Percentiles rank a stretch among this genome's conserved stretches.
These are phyloP conservation scores for Agrocybe praecox DNA, from an alignment of 768 basidiomycete genomes.

Conservation along the genomic window DNA sequence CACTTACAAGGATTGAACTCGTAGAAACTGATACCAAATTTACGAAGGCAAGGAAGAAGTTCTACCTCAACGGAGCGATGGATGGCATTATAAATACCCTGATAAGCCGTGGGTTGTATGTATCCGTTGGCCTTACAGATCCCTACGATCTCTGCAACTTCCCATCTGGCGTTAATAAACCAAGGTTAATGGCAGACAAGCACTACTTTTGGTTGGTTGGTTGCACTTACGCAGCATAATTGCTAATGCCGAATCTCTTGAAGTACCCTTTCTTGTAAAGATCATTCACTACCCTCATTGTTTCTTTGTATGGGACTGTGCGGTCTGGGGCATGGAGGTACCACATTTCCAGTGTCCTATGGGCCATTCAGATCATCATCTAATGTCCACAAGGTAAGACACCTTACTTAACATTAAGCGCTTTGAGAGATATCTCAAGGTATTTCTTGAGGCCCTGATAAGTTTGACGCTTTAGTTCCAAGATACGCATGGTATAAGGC, in stretches of 20 bases:
- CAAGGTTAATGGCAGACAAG: not conserved
- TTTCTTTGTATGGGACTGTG: slow-evolving; percentile 57
- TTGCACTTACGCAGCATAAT: slow-evolving; percentile 49
- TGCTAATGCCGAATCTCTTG: slow-evolving; percentile 66
- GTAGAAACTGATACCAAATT: slow-evolving; percentile 58
- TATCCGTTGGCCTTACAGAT: slow-evolving; percentile 59
- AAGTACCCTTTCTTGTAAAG: slow-evolving; percentile 61
- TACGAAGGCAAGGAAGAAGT: slow-evolving; percentile 58
- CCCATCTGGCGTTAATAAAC: slow-evolving; percentile 41
- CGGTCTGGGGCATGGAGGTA: slow-evolving; percentile 69
- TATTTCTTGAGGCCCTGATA: slow-evolving; percentile 45
- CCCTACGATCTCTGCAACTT: slow-evolving; percentile 63
- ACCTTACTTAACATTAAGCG: slow-evolving; percentile 46
- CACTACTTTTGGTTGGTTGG: not conserved
- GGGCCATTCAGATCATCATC: not conserved
- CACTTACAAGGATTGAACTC: slow-evolving; percentile 56
- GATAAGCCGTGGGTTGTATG: slow-evolving; percentile 58
- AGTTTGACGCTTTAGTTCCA: slow-evolving; percentile 25
- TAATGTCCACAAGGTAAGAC: slow-evolving; percentile 13
- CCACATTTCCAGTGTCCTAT: slow-evolving; percentile 48
- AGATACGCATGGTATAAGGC: not conserved
- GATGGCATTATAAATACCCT: slow-evolving; percentile 46
- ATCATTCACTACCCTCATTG: slow-evolving; percentile 52
- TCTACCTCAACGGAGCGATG: slow-evolving; percentile 43
- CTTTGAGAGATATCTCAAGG: slow-evolving; percentile 47